Evolutionary conservation across 2,329 filamentous ascomycete genomes (phyloP).

Genomic region (Diaporthe aspalathi): DNA sequence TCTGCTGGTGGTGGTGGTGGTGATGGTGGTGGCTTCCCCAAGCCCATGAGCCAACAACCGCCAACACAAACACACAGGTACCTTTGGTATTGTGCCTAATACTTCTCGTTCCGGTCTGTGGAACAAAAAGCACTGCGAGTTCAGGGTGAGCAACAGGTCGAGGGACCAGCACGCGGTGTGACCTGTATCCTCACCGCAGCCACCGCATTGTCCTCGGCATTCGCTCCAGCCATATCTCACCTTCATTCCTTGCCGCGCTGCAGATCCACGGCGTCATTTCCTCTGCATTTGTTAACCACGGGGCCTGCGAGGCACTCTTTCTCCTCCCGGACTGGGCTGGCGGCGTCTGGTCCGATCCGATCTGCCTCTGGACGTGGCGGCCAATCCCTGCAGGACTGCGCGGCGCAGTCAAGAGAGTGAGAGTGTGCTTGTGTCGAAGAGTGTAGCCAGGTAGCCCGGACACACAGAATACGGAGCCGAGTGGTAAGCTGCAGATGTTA

Average conservation of each 20-base stretch:
- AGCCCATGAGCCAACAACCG: not conserved
- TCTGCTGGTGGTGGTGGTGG: no score
- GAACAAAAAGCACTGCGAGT: not conserved
- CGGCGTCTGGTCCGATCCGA: slow-evolving; percentile 22
- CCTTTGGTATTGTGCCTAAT: not conserved
- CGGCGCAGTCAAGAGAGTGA: not conserved
- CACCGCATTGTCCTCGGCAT: slow-evolving; percentile 25
- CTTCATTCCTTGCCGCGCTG: slow-evolving; percentile 26
- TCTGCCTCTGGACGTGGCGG: slow-evolving; percentile 11
- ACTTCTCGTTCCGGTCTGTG: not conserved
- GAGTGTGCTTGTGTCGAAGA: not conserved
- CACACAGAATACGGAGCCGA: not conserved
- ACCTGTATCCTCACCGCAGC: slow-evolving; percentile 17
- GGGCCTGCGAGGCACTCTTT: not conserved
- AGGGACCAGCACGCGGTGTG: slow-evolving; percentile 6
- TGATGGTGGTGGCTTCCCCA: not conserved
- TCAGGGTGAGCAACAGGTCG: not conserved
- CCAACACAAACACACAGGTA: not conserved
- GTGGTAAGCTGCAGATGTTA: slow-evolving; percentile 32
- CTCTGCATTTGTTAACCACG: slow-evolving; percentile 27
- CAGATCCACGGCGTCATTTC: slow-evolving; percentile 27
- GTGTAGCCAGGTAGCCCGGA: not conserved
- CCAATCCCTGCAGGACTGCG: slow-evolving; percentile 23
- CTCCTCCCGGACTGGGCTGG: not conserved
- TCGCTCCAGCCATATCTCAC: slow-evolving; percentile 17